Conservation (phyloP, 352 stramenopile genomes). For the Nothophytophthora sp. region DNA sequence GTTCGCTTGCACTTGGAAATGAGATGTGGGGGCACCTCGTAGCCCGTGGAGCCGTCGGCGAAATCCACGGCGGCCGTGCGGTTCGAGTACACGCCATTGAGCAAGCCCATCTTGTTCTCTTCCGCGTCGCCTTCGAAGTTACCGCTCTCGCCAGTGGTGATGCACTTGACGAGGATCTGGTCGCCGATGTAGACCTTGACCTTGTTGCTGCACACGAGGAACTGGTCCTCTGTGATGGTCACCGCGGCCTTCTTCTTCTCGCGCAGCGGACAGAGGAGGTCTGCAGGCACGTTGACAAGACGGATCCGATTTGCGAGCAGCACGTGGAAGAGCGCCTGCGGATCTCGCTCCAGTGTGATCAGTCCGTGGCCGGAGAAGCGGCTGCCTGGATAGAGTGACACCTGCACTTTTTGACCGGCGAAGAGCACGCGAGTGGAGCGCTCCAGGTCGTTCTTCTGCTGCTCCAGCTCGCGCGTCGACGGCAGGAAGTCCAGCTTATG, state of each 20-base stretch:
- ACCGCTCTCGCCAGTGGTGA: conserved; percentile 28
- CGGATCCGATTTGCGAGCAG: conserved; percentile 71
- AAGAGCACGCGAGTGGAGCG: conserved; percentile 47
- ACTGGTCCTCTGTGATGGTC: conserved; percentile 75
- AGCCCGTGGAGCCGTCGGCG: conserved; percentile 72
- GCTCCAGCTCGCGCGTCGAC: conserved; percentile 55
- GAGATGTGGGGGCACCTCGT: conserved; percentile 52
- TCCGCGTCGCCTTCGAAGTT: conserved; percentile 44
- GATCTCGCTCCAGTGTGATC: conserved; percentile 52
- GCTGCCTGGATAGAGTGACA: conserved; percentile 73
- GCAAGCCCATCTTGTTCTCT: conserved; percentile 67
- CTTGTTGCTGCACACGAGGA: conserved; percentile 59
- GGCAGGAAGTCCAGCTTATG: conserved; percentile 60
- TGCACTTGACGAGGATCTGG: conserved; percentile 68
- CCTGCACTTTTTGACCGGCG: conserved; percentile 67
- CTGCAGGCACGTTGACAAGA: conserved; percentile 61
- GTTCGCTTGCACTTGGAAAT: conserved; percentile 62
- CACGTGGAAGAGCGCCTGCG: conserved; percentile 49
- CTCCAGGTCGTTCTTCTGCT: conserved; percentile 50
- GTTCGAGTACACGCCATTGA: conserved; percentile 83
- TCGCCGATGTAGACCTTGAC: conserved; percentile 77
- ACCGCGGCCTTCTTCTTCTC: conserved; percentile 61
- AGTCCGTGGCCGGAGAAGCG: conserved; percentile 62
- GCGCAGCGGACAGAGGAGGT: conserved; percentile 60
- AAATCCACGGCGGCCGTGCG: conserved; percentile 75